Conservation (phyloP, 225 moss, liverwort and hornwort species). For the Antitrichia curtipendula region DNA sequence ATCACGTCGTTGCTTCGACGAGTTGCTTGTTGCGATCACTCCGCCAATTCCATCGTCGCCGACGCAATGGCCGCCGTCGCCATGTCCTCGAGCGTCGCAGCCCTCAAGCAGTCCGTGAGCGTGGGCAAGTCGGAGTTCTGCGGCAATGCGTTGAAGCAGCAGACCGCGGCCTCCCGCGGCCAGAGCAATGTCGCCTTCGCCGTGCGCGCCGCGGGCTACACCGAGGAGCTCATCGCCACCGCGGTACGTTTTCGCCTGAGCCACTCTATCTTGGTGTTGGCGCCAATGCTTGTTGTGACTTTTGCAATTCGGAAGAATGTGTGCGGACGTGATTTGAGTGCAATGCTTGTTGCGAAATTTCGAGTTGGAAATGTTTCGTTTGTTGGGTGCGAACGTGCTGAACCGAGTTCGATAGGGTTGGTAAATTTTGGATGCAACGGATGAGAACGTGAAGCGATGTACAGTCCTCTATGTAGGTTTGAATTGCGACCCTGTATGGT, state of each 20-base stretch:
- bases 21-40: not conserved
- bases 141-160: slow-evolving; percentile 19
- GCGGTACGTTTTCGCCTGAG: slow-evolving; percentile 5
- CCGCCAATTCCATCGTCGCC: not conserved
- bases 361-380: not conserved
- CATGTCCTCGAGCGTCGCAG: slow-evolving; percentile 9
- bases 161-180: not conserved
- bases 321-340: not conserved
- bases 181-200: slow-evolving; percentile 13
- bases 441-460: not conserved
- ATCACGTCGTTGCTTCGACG: not conserved
- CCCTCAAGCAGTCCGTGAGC: slow-evolving; percentile 15
- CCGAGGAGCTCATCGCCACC: slow-evolving; percentile 36
- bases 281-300: not conserved
- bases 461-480: not conserved
- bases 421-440: not conserved
- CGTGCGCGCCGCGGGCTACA: slow-evolving; percentile 29
- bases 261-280: fast-evolving
- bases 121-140: slow-evolving; percentile 25
- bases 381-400: not conserved
- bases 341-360: not conserved
- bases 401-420: not conserved
- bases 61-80: slow-evolving; percentile 22
- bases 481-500: not conserved
- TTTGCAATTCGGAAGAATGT: not conserved